A percentile compares a stretch with the other conserved stretches of the same genome.
Conservation (phyloP, 169 alveolate genomes). For the Ichthyophthirius multifiliis region DNA sequence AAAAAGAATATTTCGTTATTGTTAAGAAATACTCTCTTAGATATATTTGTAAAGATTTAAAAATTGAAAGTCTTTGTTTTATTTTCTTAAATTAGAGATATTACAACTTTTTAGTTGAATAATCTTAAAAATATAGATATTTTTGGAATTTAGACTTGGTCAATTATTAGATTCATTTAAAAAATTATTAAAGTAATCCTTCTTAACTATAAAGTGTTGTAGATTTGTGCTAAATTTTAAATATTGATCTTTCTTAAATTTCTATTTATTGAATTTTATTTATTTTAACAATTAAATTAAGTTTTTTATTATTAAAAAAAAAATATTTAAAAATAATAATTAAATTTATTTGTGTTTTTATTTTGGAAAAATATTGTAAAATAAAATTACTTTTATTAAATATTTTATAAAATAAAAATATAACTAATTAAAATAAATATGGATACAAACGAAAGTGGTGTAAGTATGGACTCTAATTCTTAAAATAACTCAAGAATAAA, state of each 20-base stretch:
- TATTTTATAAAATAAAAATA: no score
- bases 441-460: constrained; percentile 16
- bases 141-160: neutral
- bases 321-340: no score
- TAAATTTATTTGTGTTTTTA: no score
- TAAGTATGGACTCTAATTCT: constrained; percentile 7
- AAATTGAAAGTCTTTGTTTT: neutral
- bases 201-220: no score
- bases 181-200: no score
- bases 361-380: no score
- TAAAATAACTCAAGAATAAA: constrained; percentile 18
- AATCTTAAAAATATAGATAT: neutral
- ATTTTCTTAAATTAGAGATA: neutral
- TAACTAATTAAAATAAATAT: neutral
- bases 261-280: no score
- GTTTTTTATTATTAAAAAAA: no score
- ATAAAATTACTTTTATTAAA: no score
- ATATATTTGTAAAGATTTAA: neutral
- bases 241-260: no score
- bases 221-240: no score
- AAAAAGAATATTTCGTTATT: neutral
- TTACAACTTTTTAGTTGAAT: neutral
- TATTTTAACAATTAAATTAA: no score
- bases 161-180: neutral
- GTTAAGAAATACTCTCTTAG: neutral